Evolutionary conservation across 2,329 filamentous ascomycete genomes (phyloP), one percentile per base, ranked within the genome.

Genomic region (Oidium heveae): DNA sequence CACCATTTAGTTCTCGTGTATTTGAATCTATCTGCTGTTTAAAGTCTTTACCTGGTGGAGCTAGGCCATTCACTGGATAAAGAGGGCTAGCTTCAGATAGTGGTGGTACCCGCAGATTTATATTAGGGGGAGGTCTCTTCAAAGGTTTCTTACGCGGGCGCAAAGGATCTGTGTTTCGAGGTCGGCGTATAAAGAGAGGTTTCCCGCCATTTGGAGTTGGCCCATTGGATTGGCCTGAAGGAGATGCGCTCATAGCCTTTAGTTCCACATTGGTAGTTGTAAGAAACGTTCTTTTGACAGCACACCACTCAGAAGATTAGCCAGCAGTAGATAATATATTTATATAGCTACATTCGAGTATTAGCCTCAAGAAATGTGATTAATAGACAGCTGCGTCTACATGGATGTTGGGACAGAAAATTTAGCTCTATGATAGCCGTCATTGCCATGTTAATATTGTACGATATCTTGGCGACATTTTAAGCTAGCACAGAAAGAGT

Each of bases 81-180:
- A 52, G 34, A 46, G 52, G 52, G 15, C 39, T 46, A 34, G 39
- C 39, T 51, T 34, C 49, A 18, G 22, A 22, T 18, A n/a, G n/a
- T 12, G 54, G 47, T 20, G 33, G 15, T 4, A 22, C 34, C n/a
- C 7, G 47, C 16, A 33, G 18, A 16, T 39, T 39, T 8, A 52
- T 36, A n/a, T n/a, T 22, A n/a, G 46, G 13, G 22, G 46, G 46
- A 5, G 54, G 54, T 32, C 44, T 36, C 32, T 44, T 44, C 2
- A 39, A 7, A 16, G 47, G 69, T 58, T 72, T 76, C 63, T 80
- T 78, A 47, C 77, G 73, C 54, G 79, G 71, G 53, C 82, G 77
- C 20, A 85, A 69, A 33, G 82, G 82, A 61, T 85, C 79, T 55
- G 71, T 70, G 50, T 68, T 68, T 56, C 72, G 72, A 12, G 70